phyloP scores from a whole-genome alignment of 2,329 filamentous ascomycete species.

The Plenodomus lindquistii region DNA sequence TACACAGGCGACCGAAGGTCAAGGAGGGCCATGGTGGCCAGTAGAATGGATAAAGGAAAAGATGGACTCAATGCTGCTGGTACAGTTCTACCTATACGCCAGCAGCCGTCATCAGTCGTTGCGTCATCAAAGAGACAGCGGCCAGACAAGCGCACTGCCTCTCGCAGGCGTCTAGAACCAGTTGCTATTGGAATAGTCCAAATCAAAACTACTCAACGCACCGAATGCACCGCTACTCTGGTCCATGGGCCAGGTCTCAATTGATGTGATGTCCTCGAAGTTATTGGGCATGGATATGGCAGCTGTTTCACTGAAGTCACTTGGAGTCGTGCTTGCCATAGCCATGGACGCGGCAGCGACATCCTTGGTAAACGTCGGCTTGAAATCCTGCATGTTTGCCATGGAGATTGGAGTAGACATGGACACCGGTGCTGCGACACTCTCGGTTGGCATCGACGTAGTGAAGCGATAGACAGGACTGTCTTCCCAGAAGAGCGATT shows the following conservation, averaged over 20 bases:
- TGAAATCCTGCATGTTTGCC: constrained; percentile 28
- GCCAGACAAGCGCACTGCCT: constrained; percentile 12
- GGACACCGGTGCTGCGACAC: constrained; percentile 27
- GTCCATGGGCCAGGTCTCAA: constrained; percentile 38
- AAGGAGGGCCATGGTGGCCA: constrained; percentile 21
- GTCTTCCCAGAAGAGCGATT: constrained; percentile 45
- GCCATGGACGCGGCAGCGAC: constrained; percentile 24
- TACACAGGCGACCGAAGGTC: constrained; percentile 42
- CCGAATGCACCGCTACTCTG: constrained; percentile 30
- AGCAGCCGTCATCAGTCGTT: constrained; percentile 46
- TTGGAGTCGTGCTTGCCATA: constrained; percentile 25
- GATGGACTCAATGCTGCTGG: constrained; percentile 14
- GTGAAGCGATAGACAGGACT: constrained; percentile 38
- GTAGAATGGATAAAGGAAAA: constrained; percentile 24
- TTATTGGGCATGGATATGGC: constrained; percentile 40
- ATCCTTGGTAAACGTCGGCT: constrained; percentile 36
- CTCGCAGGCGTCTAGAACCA: constrained; percentile 39
- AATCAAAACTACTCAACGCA: constrained; percentile 28
- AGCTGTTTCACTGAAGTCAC: constrained; percentile 31
- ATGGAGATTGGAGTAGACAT: constrained; percentile 24
- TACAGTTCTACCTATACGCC: constrained; percentile 28
- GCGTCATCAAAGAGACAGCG: constrained; percentile 32
- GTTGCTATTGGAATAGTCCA: constrained; percentile 28
- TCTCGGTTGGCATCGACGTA: constrained; percentile 28
- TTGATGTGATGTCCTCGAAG: constrained; percentile 32